Conservation (phyloP, 129 eudicot species). For the Apium graveolens region DNA sequence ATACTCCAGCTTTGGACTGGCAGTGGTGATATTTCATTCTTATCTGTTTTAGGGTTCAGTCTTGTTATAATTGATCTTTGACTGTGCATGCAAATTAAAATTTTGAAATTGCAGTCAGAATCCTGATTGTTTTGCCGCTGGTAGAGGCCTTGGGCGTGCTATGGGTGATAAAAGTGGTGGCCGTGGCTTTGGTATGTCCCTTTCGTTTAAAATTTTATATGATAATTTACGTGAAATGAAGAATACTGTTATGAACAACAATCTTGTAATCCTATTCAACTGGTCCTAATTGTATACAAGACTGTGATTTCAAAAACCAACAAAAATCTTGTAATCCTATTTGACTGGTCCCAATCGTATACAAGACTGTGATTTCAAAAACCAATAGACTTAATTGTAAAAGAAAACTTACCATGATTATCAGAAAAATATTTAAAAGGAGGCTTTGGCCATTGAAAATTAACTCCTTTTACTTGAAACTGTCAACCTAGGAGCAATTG, state of each 20-base stretch:
- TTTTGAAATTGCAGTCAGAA: slow-evolving; percentile 49
- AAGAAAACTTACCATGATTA: neutral
- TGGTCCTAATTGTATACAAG: neutral
- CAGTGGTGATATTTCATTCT: slow-evolving; percentile 47
- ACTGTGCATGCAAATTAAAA: neutral
- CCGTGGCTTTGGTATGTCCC: slow-evolving; percentile 79
- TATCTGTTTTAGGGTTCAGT: neutral
- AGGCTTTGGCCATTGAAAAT: too few species aligned
- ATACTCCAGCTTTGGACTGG: slow-evolving; percentile 86
- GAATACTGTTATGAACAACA: too few species aligned
- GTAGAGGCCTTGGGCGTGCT: slow-evolving; percentile 88
- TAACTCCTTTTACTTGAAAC: too few species aligned
- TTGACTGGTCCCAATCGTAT: neutral
- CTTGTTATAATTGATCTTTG: neutral
- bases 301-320: neutral
- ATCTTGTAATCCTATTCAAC: neutral
- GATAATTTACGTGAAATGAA: slow-evolving; percentile 15
- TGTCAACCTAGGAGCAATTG: too few species aligned
- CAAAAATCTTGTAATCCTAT: too few species aligned
- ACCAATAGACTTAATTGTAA: neutral
- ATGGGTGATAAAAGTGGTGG: slow-evolving; percentile 77
- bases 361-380: neutral
- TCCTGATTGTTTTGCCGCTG: slow-evolving; percentile 46
- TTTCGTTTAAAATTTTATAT: neutral
- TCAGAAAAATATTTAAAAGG: neutral